A percentile compares a stretch with the other conserved stretches of the same genome.
Conservation (phyloP, 371 early-diverging fungal species). For the Lichtheimia hyalospora region DNA sequence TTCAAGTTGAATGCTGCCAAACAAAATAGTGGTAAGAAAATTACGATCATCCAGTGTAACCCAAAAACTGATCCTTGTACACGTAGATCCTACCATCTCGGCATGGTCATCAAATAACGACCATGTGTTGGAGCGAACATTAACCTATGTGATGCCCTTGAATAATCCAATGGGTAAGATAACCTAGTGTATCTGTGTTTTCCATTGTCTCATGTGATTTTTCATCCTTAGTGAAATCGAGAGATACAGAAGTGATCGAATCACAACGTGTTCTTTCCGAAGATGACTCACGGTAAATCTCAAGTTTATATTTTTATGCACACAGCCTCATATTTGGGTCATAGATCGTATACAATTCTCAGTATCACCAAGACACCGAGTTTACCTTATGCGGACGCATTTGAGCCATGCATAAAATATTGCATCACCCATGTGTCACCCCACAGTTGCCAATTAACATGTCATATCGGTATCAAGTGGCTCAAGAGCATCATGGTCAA, state of each 20-base stretch:
- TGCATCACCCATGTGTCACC: slow-evolving; percentile 49
- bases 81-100: slow-evolving; percentile 20
- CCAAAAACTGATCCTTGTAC: no score
- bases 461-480: slow-evolving; percentile 57
- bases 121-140: slow-evolving; percentile 26
- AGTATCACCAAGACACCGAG: slow-evolving; percentile 40
- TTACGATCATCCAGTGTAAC: no score
- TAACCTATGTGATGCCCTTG: slow-evolving; percentile 58
- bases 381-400: slow-evolving; percentile 60
- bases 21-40: slow-evolving; percentile 33
- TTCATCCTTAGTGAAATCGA: slow-evolving; percentile 37
- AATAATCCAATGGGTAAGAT: slow-evolving; percentile 51
- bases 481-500: slow-evolving; percentile 56
- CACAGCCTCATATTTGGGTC: background rate
- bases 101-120: slow-evolving; percentile 22
- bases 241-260: slow-evolving; percentile 56
- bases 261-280: slow-evolving; percentile 43
- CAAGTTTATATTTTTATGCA: background rate
- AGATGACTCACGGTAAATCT: slow-evolving; percentile 28
- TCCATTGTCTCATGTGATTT: background rate
- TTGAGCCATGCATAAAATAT: slow-evolving; percentile 49
- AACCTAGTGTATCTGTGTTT: background rate
- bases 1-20: slow-evolving; percentile 39
- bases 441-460: slow-evolving; percentile 37
- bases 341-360: slow-evolving; percentile 35